These are phyloP conservation scores for Candolleomyces aberdarensis DNA, from an alignment of 768 basidiomycete species.

Conservation along the genomic window DNA sequence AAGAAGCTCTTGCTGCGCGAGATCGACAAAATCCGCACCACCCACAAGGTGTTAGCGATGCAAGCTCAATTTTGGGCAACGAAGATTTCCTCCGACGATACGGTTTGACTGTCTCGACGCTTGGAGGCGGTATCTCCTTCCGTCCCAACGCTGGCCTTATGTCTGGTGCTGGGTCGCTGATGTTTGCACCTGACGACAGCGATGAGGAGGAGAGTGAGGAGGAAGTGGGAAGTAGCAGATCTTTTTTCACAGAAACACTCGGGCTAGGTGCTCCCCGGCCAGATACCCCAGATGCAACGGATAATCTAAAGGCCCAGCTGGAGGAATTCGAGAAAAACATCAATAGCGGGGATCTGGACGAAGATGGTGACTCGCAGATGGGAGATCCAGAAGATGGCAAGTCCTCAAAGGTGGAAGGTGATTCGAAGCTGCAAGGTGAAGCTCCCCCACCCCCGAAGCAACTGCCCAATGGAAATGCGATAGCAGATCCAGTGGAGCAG, in stretches of 20 bases:
- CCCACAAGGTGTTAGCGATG: slow-evolving; percentile 30
- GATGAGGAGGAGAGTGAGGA: slow-evolving; percentile 62
- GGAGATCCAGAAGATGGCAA: slow-evolving; percentile 19
- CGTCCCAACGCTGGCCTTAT: slow-evolving; percentile 51
- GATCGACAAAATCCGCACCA: slow-evolving; percentile 27
- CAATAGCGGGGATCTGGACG: slow-evolving; percentile 33
- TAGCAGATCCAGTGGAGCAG: slow-evolving; percentile 42
- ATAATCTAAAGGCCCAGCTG: slow-evolving; percentile 56
- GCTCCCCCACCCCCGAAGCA: slow-evolving; percentile 44
- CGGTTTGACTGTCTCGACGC: slow-evolving; percentile 22
- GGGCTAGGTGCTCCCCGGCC: slow-evolving; percentile 34
- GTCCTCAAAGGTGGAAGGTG: slow-evolving; percentile 17
- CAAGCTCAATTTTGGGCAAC: slow-evolving; percentile 16
- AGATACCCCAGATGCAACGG: slow-evolving; percentile 50
- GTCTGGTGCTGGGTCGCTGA: slow-evolving; percentile 47
- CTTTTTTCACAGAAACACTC: slow-evolving; percentile 50
- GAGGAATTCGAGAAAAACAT: slow-evolving; percentile 60
- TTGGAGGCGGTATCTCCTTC: slow-evolving; percentile 63
- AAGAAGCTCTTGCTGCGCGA: slow-evolving; percentile 53
- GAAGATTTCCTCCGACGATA: slow-evolving; percentile 26
- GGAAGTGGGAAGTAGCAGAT: slow-evolving; percentile 29
- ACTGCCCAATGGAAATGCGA: slow-evolving; percentile 40
- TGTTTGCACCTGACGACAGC: slow-evolving; percentile 66
- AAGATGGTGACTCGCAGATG: slow-evolving; percentile 34
- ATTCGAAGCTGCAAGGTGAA: slow-evolving; percentile 35